These are phyloP conservation scores for Yarrowia sp. DNA, from an alignment of 805 yeast species.

Conservation along the genomic window DNA sequence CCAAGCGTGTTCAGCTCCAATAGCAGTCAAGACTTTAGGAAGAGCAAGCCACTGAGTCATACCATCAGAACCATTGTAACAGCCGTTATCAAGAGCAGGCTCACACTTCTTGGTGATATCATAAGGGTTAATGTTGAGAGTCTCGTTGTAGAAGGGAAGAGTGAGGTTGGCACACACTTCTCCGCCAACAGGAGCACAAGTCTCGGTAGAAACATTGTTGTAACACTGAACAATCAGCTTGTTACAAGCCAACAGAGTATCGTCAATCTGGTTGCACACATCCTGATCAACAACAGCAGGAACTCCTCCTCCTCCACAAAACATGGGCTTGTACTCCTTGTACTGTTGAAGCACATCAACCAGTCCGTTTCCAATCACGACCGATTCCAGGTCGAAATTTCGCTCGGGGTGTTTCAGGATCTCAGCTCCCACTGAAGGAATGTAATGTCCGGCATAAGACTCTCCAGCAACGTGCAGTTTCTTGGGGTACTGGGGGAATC, in stretches of 20 bases:
- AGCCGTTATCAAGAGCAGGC: conserved; percentile 13
- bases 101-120: conserved; percentile 12
- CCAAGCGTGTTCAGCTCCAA: conserved; percentile 24
- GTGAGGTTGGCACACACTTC: not conserved
- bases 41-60: conserved; percentile 12
- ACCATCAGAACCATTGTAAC: not conserved
- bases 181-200: not conserved
- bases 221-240: not conserved
- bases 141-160: conserved; percentile 13
- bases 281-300: conserved; percentile 67
- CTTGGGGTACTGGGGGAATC: conserved; percentile 45
- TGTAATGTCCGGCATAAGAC: conserved; percentile 80
- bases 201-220: not conserved
- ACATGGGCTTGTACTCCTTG: conserved; percentile 82
- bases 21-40: not conserved
- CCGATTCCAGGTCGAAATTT: conserved; percentile 65
- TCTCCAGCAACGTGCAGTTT: conserved; percentile 81
- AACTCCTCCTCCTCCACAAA: conserved; percentile 79
- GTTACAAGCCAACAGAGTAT: not conserved
- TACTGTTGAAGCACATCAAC: conserved; percentile 79
- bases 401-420: conserved; percentile 56
- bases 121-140: conserved; percentile 14
- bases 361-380: conserved; percentile 80
- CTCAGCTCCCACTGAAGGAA: conserved; percentile 75
- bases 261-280: conserved; percentile 53